Base-by-base conservation (phyloP, 305 asterid species). In the Rubia tinctorum region DNA sequence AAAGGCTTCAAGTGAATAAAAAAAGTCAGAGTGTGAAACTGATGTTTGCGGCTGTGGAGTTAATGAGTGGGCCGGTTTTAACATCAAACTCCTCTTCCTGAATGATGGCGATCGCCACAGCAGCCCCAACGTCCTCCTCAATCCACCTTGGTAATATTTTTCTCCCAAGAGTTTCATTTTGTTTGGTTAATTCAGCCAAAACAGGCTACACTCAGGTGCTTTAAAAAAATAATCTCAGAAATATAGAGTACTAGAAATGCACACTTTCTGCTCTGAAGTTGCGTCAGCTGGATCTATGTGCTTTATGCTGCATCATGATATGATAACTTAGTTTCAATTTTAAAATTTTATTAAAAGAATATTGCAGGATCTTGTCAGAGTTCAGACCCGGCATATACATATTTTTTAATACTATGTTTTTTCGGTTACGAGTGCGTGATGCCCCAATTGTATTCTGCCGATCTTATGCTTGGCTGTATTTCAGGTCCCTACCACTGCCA, bases 401-500 rank as follows among this genome's bases (percentile, higher is more conserved):
- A 34, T 34, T 34, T 34, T 34, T 27, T 27, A 27, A 27, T 27
- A 27, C 2, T 27, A 27, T 34, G 5, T 34, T 3, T 40, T 42
- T 11, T 62, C n/a, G 8, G 43, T 69, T 53, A n/a, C 25, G 12
- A 17, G 30, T 66, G 22, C 25, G 39, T 69, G 55, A 47, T 7
- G 22, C 30, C 8, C 27, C 62, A 22, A 12, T 53, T 58, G 39
- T 56, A 55, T 20, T 44, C 17, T 18, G 5, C 62, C 25, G 18
- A 17, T 34, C 22, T 62, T 53, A 37, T 51, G 18, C 61, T 34
- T 62, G 43, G 44, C 14, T 44, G 59, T 53, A 76, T 78, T 72
- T 69, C 86, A 78, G 89, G 85, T 68, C 77, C 84, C 72, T 81
- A 79, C 51, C 69, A 78, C 75, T 87, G 92, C 84, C 73, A 75